Base-by-base conservation (phyloP, 2,329 filamentous ascomycete species). In the Mollisiaceae sp. region DNA sequence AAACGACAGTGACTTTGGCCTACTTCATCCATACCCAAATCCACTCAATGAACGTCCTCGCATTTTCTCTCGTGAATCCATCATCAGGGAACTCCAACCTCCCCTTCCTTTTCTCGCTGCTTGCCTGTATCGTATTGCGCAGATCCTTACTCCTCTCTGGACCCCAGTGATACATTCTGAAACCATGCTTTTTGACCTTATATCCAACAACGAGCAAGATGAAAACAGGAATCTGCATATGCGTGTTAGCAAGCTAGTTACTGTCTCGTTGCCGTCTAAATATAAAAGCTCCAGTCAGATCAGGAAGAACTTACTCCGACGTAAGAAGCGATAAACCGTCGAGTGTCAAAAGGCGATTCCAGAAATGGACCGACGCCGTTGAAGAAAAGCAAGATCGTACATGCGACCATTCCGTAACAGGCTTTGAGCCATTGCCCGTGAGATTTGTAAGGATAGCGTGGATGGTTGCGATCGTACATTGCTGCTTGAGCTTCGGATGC, bases 351-450 rank as follows among this genome's bases (percentile, higher is more conserved):
- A 0, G 78, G 79, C 14, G 71, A 67, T 56, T 71, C 69, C 5
- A 79, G 69, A 45, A 79, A 78, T 5, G 76, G 73, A 2, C 64
- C 68, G 1, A 78, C 69, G 1, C 77, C 77, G 61, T 78, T 79
- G 68, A 79, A 79, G 1, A 77, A 38, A 2, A 78, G 69, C 0
- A 79, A 66, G 11, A 79, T 69, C 2, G 73, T 69, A 56, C 77
- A 78, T 0, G 76, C 74, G 4, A 74, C 61, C 56, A 79, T 62
- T 1, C 76, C 78, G 59, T 77, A 79, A 36, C 67, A 71, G 0
- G 76, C 78, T 67, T 78, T 78, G 38, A 79, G 69, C 77, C 77
- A 79, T 68, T 79, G 78, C 0, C 76, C 77, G 59, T 79, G 77
- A 0, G 77, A 78, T 66, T 78, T 78, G 64, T 79, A 79, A 0